Base-by-base conservation (phyloP, 768 basidiomycete species). In the Hirschioporus abietinus region DNA sequence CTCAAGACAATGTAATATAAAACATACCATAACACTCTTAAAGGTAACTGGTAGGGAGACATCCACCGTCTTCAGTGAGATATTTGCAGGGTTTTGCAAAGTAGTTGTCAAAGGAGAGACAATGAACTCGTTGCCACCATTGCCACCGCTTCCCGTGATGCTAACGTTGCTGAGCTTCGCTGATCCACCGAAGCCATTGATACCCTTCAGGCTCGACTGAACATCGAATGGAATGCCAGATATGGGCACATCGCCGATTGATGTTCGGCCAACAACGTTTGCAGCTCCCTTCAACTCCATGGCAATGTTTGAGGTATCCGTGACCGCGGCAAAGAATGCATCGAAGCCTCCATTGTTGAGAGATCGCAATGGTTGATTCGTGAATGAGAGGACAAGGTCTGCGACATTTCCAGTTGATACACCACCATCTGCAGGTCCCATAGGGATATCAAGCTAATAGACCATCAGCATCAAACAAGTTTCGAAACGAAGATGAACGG, bases 361-460 rank as follows among this genome's bases (percentile, higher is more conserved):
- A 2, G 89, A 83, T 64, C 78, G 77, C 10, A 91, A 74, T n/a
- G 84, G 84, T 42, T 83, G 74, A 64, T 90, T 74, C 6, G 81
- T 72, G 78, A 88, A 91, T 23, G 80, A 77, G 63, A 91, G 84
- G 1, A 78, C 76, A 60, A 91, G 81, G 63, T 84, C 78, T 3
- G 82, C 90, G n/a, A 83, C 65, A 69, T 89, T 88, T 26, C 90
- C 89, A 0, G 88, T 91, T 25, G 89, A 90, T 1, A 89, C 83
- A 0, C 88, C 87, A 59, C 88, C 88, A 59, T 79, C 76, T 15
- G 81, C 81, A 36, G 82, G 69, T 30, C 76, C 75, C 65, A 74
- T 77, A 6, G 88, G 87, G 27, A 89, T 75, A 26, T 76, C 74
- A 52, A 89, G 81, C 86, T 87, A 70, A 64, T 58, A 61, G 17